Conservation (phyloP, 345 rosid species). For the Arabis hirsuta region DNA sequence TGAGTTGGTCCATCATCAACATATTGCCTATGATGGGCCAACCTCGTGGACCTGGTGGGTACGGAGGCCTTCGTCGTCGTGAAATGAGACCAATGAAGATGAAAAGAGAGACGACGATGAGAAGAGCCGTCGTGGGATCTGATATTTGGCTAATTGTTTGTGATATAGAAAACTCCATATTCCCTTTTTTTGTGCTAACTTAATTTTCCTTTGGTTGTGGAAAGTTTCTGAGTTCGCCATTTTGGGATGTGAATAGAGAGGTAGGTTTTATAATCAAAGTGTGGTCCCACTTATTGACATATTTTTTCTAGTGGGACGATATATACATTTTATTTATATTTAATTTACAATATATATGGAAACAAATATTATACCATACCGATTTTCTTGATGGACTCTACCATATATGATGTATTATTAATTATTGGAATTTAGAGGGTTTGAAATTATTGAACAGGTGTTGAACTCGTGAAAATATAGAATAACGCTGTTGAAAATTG, state of each 20-base stretch:
- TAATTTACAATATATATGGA: background rate
- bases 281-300: conserved; percentile 35
- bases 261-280: conserved; percentile 41
- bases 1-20: conserved; percentile 88
- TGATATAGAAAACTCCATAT: conserved; percentile 44
- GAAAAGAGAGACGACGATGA: conserved; percentile 49
- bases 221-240: conserved; percentile 28
- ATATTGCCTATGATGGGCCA: conserved; percentile 85
- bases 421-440: conserved; percentile 9
- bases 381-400: background rate
- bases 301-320: background rate
- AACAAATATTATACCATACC: background rate
- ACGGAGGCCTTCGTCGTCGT: conserved; percentile 52
- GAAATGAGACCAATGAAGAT: conserved; percentile 50
- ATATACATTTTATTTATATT: conserved; percentile 16
- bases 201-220: conserved; percentile 19
- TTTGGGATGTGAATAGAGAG: conserved; percentile 25
- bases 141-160: conserved; percentile 41
- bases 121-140: conserved; percentile 42
- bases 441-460: conserved; percentile 5
- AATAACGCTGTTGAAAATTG: background rate
- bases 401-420: conserved; percentile 2
- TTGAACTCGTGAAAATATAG: background rate
- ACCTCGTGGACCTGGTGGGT: conserved; percentile 94
- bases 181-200: background rate